phyloP scores from a whole-genome alignment of 768 basidiomycete genomes.

The Boletus reticulatus region DNA sequence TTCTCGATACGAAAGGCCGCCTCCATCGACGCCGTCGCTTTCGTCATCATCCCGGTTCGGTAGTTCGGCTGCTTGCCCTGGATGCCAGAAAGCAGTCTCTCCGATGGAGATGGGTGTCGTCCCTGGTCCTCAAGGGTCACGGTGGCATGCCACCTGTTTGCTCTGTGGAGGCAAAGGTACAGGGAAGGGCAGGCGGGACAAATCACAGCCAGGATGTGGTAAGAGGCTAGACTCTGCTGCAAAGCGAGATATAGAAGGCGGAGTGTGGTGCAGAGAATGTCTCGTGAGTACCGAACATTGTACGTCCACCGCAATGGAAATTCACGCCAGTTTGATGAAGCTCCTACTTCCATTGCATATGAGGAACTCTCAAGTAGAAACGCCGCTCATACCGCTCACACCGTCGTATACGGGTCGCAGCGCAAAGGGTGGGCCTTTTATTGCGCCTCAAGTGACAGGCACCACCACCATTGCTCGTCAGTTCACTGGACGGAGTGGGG shows the following conservation, averaged over 20 bases:
- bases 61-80: conserved; percentile 59
- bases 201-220: conserved; percentile 71
- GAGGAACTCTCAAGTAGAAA: conserved; percentile 48
- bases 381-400: conserved; percentile 48
- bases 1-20: conserved; percentile 30
- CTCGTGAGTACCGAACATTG: conserved; percentile 45
- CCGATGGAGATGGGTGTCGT: conserved; percentile 86
- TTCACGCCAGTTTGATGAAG: conserved; percentile 34
- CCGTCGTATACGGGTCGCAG: conserved; percentile 45
- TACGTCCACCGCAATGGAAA: background rate
- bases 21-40: conserved; percentile 15
- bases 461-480: conserved; percentile 73
- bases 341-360: conserved; percentile 51
- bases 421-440: conserved; percentile 20
- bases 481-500: conserved; percentile 60
- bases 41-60: conserved; percentile 32
- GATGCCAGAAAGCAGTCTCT: conserved; percentile 70
- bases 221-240: conserved; percentile 84
- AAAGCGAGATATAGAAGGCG: conserved; percentile 64
- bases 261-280: conserved; percentile 85
- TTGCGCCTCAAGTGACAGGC: conserved; percentile 62
- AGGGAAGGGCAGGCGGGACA: conserved; percentile 45
- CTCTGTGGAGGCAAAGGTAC: conserved; percentile 72
- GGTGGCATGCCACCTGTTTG: conserved; percentile 77
- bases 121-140: conserved; percentile 77